These are phyloP conservation scores for Aureobasidium vineae DNA, from an alignment of 2,329 filamentous ascomycete genomes.

Conservation along the genomic window DNA sequence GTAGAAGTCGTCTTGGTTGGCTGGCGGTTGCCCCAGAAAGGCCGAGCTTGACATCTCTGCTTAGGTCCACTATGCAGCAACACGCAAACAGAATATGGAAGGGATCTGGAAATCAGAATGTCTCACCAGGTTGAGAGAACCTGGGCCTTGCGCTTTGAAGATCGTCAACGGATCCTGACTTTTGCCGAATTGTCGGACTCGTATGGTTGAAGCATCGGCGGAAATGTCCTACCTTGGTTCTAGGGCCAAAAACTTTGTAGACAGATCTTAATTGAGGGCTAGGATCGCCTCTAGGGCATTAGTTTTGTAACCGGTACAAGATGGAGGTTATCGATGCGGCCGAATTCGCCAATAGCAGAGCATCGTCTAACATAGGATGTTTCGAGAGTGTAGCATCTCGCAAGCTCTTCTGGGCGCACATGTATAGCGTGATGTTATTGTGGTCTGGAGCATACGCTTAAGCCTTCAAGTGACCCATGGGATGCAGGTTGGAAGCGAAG, in stretches of 20 bases:
- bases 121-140: background rate
- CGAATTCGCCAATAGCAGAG: background rate
- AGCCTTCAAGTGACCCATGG: constrained; percentile 8
- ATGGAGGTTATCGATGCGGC: background rate
- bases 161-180: background rate
- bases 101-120: background rate
- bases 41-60: constrained; percentile 5
- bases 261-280: background rate
- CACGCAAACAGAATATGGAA: background rate
- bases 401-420: background rate
- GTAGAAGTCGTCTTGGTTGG: constrained; percentile 3
- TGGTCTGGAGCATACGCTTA: background rate
- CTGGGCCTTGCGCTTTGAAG: background rate
- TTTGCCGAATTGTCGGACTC: background rate
- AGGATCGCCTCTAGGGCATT: background rate
- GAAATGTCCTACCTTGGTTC: background rate
- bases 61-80: background rate
- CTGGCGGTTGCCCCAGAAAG: background rate
- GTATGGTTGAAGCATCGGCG: background rate
- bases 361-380: background rate
- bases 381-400: background rate
- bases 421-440: background rate
- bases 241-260: background rate
- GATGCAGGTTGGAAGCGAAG: background rate
- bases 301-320: background rate